A percentile compares a stretch with the other conserved stretches of the same genome.
Evolutionary conservation across 306 rosid genomes (phyloP).

Genomic region (Vigna reflexopilosa): DNA sequence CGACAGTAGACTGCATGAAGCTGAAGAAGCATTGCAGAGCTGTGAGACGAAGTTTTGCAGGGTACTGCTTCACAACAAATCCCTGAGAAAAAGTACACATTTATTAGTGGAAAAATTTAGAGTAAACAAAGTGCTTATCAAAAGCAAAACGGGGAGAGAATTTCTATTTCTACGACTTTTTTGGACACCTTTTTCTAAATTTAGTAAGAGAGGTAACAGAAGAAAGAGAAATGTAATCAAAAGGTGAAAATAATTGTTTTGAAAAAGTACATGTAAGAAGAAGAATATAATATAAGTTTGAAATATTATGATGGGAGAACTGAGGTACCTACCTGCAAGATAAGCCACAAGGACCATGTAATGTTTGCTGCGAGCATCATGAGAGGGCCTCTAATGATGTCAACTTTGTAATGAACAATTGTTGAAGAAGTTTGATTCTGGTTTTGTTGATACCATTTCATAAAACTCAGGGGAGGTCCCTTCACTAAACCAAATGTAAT

Average conservation of each 20-base stretch:
- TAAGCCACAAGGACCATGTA: conserved; percentile 86
- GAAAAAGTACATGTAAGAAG: neutral
- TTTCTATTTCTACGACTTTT: neutral
- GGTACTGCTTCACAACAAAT: conserved; percentile 70
- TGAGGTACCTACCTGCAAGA: conserved; percentile 68
- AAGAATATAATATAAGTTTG: neutral
- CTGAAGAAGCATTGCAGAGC: conserved; percentile 76
- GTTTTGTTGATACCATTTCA: conserved; percentile 51
- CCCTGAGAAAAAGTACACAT: conserved; percentile 51
- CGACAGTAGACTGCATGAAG: conserved; percentile 64
- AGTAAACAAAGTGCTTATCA: neutral
- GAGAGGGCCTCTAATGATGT: conserved; percentile 67
- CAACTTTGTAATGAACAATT: conserved; percentile 45
- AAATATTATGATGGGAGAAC: neutral
- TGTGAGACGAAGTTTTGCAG: conserved; percentile 82
- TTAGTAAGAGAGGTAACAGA: neutral
- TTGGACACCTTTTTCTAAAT: neutral
- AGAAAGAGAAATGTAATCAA: neutral
- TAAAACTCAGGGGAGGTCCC: conserved; percentile 68
- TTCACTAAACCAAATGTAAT: conserved; percentile 74
- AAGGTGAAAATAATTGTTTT: neutral
- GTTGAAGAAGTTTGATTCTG: conserved; percentile 26
- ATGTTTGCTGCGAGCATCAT: conserved; percentile 86
- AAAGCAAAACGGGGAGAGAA: neutral
- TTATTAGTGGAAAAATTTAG: neutral